Base-by-base conservation (phyloP, 345 rosid genomes). In the Firmiana major region DNA sequence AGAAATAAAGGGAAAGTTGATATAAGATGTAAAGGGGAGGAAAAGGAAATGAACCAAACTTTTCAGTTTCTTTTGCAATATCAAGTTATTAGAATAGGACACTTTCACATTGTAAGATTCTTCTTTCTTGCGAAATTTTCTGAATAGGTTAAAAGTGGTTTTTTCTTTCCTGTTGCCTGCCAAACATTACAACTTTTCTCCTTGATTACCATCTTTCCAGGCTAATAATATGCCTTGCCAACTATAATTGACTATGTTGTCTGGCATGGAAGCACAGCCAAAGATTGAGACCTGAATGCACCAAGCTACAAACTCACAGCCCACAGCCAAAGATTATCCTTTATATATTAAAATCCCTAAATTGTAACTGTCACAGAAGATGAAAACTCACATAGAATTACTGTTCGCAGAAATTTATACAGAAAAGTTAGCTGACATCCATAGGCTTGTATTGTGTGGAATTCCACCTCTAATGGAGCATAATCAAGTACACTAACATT, bases 41-140 rank as follows among this genome's bases (percentile, higher is more conserved):
- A 42, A n/a, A 75, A 43, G 38, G 51, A 58, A 74, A 73, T 40
- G 65, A 1, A 63, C 24, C 59, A 26, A 58, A 22, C 45, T 63
- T 81, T 72, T 54, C 40, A n/a, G 6, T 1, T 63, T 19, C 58
- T 60, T 77, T 54, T 66, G 51, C 58, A 69, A 67, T 75, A 24
- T 71, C 48, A 46, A 60, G 24, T 75, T 55, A 31, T 12, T 38
- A 76, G 63, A 81, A 79, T 43, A 49, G 75, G 81, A 78, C 73
- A 45, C 38, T 75, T 75, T 45, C 72, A 71, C n/a, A 53, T 73
- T 67, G 74, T 45, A 75, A 63, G 70, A 72, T 75, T 82, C 82
- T 80, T 76, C 34, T 42, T 74, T 64, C 63, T 70, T 51, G 72
- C 65, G 78, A 64, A 75, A 74, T 58, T 74, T 31, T 63, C 67